These are phyloP conservation scores for Saturnispora saitoi DNA, from an alignment of 805 yeast genomes.

Conservation along the genomic window DNA sequence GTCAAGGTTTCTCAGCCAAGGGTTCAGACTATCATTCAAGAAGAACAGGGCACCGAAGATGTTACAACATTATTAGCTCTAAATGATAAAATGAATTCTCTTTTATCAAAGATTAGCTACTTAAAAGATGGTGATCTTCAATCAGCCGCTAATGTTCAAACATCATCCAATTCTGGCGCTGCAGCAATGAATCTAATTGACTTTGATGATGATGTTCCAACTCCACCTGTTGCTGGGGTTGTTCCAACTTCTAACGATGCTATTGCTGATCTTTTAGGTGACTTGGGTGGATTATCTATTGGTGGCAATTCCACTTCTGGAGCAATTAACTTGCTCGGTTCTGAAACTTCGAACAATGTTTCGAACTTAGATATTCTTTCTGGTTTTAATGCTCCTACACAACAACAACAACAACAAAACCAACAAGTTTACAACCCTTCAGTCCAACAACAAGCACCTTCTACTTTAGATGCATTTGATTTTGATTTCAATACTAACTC, in stretches of 20 bases:
- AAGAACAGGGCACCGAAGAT: constrained; percentile 63
- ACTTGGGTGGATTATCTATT: constrained; percentile 55
- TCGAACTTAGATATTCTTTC: constrained; percentile 12
- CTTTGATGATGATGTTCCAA: constrained; percentile 42
- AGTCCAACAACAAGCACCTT: constrained; percentile 6
- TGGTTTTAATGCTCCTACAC: constrained; percentile 11
- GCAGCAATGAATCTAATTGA: constrained; percentile 48
- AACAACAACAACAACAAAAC: constrained; percentile 2
- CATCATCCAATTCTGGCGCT: constrained; percentile 19
- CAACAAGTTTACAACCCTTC: constrained; percentile 4
- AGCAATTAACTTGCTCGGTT: constrained; percentile 26
- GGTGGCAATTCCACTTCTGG: constrained; percentile 25
- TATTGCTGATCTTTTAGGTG: constrained; percentile 66
- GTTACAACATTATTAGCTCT: constrained; percentile 57
- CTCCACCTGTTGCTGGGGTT: constrained; percentile 16
- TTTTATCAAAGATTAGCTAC: constrained; percentile 57
- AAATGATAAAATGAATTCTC: constrained; percentile 66
- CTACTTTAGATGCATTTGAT: constrained; percentile 28
- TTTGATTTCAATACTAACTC: constrained; percentile 23
- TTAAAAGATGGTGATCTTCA: constrained; percentile 52
- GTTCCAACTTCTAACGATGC: constrained; percentile 34
- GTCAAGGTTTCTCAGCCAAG: constrained; percentile 82
- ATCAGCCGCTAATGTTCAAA: constrained; percentile 11
- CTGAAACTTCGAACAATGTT: constrained; percentile 13
- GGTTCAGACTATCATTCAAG: constrained; percentile 73